Conservation (phyloP, 345 rosid genomes). For the Salix purpurea region DNA sequence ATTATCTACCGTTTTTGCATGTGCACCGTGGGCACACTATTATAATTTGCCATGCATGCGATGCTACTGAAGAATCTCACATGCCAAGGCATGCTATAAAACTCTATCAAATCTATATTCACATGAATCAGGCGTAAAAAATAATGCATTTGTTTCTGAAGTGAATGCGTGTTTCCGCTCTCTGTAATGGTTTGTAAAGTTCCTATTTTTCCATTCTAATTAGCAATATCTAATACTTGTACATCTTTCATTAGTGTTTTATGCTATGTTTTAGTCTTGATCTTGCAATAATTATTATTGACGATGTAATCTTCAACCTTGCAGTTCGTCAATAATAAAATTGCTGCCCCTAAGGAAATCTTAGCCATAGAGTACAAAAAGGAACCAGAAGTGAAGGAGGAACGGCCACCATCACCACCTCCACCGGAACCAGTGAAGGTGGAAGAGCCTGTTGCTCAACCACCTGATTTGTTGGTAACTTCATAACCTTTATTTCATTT, state of each 20-base stretch:
- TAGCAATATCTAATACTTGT: background rate
- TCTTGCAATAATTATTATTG: background rate
- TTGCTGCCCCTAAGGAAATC: constrained; percentile 63
- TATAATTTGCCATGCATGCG: background rate
- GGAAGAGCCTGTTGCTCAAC: constrained; percentile 56
- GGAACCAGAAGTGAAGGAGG: constrained; percentile 48
- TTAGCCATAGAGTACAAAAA: constrained; percentile 75
- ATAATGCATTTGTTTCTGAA: background rate
- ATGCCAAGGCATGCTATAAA: background rate
- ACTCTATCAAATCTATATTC: background rate
- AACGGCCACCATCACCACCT: constrained; percentile 46
- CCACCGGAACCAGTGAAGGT: constrained; percentile 60
- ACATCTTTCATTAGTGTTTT: background rate
- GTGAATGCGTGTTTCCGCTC: background rate
- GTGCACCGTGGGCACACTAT: background rate
- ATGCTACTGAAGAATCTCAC: background rate
- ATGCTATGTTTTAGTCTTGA: background rate
- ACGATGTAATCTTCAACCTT: constrained; percentile 6
- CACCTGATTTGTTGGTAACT: constrained; percentile 77
- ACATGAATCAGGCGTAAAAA: background rate
- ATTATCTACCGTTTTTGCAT: background rate
- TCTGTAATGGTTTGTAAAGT: background rate
- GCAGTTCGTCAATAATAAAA: constrained; percentile 41
- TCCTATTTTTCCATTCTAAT: background rate
- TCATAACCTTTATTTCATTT: background rate